Percentiles rank a stretch among this genome's conserved stretches.
phyloP scores from a whole-genome alignment of 768 basidiomycete genomes.

The Fomitopsis serialis region DNA sequence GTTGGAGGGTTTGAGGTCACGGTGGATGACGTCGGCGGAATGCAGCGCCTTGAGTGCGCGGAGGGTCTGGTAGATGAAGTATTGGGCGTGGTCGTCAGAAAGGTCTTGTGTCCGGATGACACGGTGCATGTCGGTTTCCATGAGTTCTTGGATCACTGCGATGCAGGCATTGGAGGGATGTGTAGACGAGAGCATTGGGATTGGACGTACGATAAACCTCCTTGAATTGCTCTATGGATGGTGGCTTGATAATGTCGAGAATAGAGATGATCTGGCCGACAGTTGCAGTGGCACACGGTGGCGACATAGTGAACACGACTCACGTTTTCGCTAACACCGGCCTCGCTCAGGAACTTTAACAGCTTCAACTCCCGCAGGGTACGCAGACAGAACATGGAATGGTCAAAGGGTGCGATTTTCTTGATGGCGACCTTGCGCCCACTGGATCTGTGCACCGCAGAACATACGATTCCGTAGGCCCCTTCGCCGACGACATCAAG shows the following conservation, averaged over 20 bases:
- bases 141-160: constrained; percentile 83
- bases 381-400: constrained; percentile 85
- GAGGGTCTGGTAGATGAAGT: constrained; percentile 91
- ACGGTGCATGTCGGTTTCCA: constrained; percentile 96
- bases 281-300: background rate
- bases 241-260: constrained; percentile 81
- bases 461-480: constrained; percentile 90
- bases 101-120: constrained; percentile 94
- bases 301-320: constrained; percentile 10
- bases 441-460: constrained; percentile 72
- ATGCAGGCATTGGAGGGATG: background rate
- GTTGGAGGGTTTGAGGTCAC: constrained; percentile 96
- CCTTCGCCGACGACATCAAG: constrained; percentile 91
- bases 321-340: constrained; percentile 87
- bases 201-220: constrained; percentile 67
- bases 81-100: constrained; percentile 92
- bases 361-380: constrained; percentile 56
- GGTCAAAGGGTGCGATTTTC: constrained; percentile 92
- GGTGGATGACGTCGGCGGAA: constrained; percentile 93
- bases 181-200: background rate
- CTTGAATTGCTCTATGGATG: constrained; percentile 76
- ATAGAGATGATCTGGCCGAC: constrained; percentile 77
- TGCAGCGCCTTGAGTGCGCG: constrained; percentile 95
- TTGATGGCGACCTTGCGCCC: constrained; percentile 92
- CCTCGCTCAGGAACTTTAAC: constrained; percentile 77